Evolutionary conservation across 371 early-diverging fungal species (phyloP), one percentile per base, ranked within the genome.

Genomic region (Mortierella sp.): DNA sequence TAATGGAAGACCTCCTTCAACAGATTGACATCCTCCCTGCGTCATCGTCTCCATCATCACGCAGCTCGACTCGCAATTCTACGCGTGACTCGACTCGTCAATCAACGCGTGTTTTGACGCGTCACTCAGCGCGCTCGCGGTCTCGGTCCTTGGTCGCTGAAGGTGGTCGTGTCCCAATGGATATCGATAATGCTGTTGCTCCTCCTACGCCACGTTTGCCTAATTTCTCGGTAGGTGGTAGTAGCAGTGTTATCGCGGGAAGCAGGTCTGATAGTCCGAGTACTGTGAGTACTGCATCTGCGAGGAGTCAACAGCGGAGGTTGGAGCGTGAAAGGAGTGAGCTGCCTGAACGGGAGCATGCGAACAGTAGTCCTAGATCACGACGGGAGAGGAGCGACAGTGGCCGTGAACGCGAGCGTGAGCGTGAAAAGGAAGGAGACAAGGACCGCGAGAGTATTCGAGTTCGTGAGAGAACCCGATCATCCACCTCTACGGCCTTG

Each of bases 1-100:
- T 93, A 48, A 92, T 93, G 92, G 88, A 91, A 2, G 91, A 92
- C 80, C 76, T 93, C 14, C 89, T 93, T 85, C 90, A 87, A 75
- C 90, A 90, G n/a, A 90, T 92, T 86, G 89, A 89, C 38, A 85
- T 81, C 48, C n/a, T 52, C 21, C 38, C 73, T 21, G 21, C 21
- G 2, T 11, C 34, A 7, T 38, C 73, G 3, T 38, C 73, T 21
- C 48, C 73, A 3, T 24, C 73, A 0, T 31, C 38, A 34, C 48
- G 73, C 42, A 38, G 21, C 55, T 47, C 52, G 54, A 68, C 76
- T 21, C 74, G 81, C n/a, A 82, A 63, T 44, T 42, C 52, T 80
- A 88, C 54, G 14, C 78, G 84, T 8, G 82, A 80, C 3, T 84
- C 86, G 10, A 68, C 68, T 0, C 75, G 76, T 58, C 76, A 60